phyloP scores from a whole-genome alignment of 164 flowering plant genomes.

The Hamamelis virginiana region DNA sequence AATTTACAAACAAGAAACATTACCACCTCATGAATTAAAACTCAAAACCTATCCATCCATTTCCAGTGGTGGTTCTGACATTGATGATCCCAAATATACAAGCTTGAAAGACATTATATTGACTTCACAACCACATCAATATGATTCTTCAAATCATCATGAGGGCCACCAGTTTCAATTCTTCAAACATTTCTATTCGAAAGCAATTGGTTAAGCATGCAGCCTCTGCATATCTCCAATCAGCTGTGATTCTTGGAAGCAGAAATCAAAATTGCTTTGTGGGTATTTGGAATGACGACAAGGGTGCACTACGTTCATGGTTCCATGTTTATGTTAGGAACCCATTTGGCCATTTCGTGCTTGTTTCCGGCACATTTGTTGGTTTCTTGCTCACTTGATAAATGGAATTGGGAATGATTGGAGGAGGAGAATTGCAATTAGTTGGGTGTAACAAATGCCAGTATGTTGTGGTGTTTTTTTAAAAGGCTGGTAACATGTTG shows the following conservation, averaged over 20 bases:
- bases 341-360: constrained; percentile 23
- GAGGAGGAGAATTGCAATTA: no score
- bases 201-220: constrained; percentile 63
- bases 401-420: constrained; percentile 11
- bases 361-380: constrained; percentile 21
- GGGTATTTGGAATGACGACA: constrained; percentile 20
- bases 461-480: no score
- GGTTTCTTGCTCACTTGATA: constrained; percentile 13
- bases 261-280: constrained; percentile 34
- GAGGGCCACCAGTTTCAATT: constrained; percentile 17
- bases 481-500: no score
- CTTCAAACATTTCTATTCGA: constrained; percentile 37
- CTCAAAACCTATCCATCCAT: not conserved
- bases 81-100: constrained; percentile 34
- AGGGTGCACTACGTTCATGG: not conserved
- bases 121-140: not conserved
- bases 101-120: constrained; percentile 50
- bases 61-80: not conserved
- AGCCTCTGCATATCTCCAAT: constrained; percentile 65
- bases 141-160: not conserved
- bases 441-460: no score
- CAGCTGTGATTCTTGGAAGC: constrained; percentile 29
- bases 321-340: constrained; percentile 20
- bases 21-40: not conserved
- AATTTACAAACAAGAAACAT: not conserved